These are phyloP conservation scores for Puccinia coronata DNA, from an alignment of 1,284 basidiomycete genomes.

Conservation along the genomic window DNA sequence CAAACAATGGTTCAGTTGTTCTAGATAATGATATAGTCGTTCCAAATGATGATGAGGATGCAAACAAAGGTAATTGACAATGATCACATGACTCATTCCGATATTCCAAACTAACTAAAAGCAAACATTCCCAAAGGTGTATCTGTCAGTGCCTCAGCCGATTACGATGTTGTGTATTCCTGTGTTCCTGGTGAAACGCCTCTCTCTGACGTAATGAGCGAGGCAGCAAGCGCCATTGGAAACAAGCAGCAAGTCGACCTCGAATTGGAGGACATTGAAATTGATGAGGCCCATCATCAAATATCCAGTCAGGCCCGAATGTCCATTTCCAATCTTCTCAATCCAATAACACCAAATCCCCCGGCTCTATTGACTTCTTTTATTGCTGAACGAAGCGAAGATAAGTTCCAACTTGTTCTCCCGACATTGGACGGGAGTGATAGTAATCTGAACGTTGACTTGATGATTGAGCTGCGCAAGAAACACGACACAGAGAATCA, in stretches of 20 bases:
- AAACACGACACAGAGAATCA: constrained; percentile 25
- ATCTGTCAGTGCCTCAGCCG: background rate
- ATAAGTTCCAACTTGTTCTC: background rate
- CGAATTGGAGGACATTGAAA: background rate
- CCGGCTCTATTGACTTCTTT: background rate
- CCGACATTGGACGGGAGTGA: background rate
- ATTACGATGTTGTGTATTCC: constrained; percentile 14
- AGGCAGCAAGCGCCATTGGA: constrained; percentile 8
- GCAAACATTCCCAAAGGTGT: background rate
- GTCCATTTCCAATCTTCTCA: constrained; percentile 31
- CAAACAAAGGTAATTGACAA: constrained; percentile 12
- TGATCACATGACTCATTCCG: background rate
- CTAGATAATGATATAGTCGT: no score
- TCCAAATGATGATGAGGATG: background rate
- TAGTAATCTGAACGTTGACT: background rate
- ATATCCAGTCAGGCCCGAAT: constrained; percentile 20
- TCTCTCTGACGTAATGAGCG: background rate
- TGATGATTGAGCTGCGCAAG: constrained; percentile 20
- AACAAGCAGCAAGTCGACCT: constrained; percentile 18
- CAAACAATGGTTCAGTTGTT: no score
- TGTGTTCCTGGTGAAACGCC: constrained; percentile 2
- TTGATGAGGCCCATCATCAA: background rate
- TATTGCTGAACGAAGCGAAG: background rate
- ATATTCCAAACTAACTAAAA: background rate
- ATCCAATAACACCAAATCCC: constrained; percentile 4